Conservation (phyloP, 768 basidiomycete genomes). For the Fibroporia radiculosa region DNA sequence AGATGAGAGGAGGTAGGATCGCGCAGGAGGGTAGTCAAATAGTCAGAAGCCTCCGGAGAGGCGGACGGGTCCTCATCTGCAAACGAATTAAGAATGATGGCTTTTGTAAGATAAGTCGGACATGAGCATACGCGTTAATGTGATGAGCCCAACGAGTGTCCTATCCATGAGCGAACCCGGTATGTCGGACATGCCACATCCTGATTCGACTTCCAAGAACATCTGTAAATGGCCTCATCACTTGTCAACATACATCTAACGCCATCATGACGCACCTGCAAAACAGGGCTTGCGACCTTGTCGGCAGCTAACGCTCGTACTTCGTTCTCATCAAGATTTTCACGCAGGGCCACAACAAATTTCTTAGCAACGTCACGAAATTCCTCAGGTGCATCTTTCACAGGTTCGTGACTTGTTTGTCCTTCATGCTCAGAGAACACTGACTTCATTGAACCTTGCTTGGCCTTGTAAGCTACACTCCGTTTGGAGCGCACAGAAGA, state of each 20-base stretch:
- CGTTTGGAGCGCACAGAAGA: slow-evolving; percentile 71
- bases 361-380: slow-evolving; percentile 38
- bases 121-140: slow-evolving; percentile 51
- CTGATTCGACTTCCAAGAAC: slow-evolving; percentile 75
- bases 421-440: slow-evolving; percentile 43
- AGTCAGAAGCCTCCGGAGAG: slow-evolving; percentile 57
- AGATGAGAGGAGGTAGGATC: slow-evolving; percentile 88
- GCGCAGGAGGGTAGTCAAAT: slow-evolving; percentile 71
- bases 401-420: neutral
- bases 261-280: slow-evolving; percentile 50
- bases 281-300: slow-evolving; percentile 68
- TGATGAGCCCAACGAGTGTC: slow-evolving; percentile 69
- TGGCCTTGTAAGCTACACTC: slow-evolving; percentile 74
- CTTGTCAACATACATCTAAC: neutral
- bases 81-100: neutral
- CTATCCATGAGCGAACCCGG: slow-evolving; percentile 75
- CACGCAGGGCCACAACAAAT: slow-evolving; percentile 45
- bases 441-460: slow-evolving; percentile 75
- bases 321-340: slow-evolving; percentile 58
- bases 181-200: slow-evolving; percentile 47
- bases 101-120: neutral
- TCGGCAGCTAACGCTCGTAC: slow-evolving; percentile 68
- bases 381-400: slow-evolving; percentile 27
- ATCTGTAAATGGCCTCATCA: slow-evolving; percentile 41
- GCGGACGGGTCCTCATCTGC: slow-evolving; percentile 32